These are phyloP conservation scores for Pavlovales sp. DNA, from an alignment of 208 protist species.

Conservation along the genomic window DNA sequence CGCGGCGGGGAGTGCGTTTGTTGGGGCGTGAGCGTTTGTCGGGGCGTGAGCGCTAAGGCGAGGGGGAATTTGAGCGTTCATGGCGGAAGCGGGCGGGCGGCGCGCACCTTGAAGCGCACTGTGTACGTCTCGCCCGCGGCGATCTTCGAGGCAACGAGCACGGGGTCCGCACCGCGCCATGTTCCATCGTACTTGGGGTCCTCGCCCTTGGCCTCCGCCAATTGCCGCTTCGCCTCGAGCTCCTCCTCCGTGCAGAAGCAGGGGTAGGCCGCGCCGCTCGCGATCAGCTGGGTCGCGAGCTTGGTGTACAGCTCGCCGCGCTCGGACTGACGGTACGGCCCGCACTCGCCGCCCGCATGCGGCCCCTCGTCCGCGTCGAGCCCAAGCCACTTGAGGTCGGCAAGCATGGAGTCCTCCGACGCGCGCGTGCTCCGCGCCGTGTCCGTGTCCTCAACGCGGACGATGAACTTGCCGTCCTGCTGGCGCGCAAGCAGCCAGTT, in stretches of 20 bases:
- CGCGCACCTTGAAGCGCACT: conserved; percentile 45
- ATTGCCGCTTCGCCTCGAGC: conserved; percentile 46
- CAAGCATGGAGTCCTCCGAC: conserved; percentile 47
- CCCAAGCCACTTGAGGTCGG: conserved; percentile 47
- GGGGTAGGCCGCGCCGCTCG: conserved; percentile 30
- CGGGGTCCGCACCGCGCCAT: conserved; percentile 51
- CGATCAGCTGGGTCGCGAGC: conserved; percentile 47
- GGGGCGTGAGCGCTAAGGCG: no score
- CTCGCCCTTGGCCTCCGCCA: conserved; percentile 36
- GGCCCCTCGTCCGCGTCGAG: conserved; percentile 48
- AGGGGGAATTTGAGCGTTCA: no score
- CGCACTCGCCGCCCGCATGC: conserved; percentile 14
- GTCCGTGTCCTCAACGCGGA: conserved; percentile 78
- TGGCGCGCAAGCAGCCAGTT: conserved; percentile 71
- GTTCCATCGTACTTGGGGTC: conserved; percentile 49
- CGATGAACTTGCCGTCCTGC: conserved; percentile 64
- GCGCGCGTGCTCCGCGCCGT: conserved; percentile 40
- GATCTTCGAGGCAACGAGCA: conserved; percentile 1
- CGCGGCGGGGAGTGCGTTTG: no score
- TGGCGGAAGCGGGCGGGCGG: no score
- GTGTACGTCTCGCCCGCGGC: conserved; percentile 50
- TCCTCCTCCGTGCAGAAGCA: conserved; percentile 55
- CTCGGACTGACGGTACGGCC: conserved; percentile 51
- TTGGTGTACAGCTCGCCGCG: conserved; percentile 41
- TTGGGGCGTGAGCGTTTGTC: no score